Evolutionary conservation across 2,329 filamentous ascomycete species (phyloP).

Genomic region (Alternaria atra): DNA sequence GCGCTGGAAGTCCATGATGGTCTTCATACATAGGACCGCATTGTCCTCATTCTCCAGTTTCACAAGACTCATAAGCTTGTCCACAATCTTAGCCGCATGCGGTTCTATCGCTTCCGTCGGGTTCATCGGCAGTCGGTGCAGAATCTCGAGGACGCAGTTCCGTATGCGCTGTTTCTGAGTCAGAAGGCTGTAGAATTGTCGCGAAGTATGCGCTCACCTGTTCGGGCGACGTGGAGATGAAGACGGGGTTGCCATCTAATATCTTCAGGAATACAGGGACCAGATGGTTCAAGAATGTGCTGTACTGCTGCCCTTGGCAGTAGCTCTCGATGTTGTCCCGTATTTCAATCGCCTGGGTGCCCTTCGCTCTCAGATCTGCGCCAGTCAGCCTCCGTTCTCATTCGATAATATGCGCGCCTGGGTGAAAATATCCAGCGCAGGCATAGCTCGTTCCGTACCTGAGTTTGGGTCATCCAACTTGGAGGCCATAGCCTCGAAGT

Average conservation of each 20-base stretch:
- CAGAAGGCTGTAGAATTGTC: constrained; percentile 17
- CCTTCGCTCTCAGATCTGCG: constrained; percentile 80
- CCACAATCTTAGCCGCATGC: constrained; percentile 87
- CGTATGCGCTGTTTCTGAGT: constrained; percentile 74
- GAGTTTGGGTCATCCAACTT: constrained; percentile 57
- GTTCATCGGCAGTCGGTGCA: constrained; percentile 82
- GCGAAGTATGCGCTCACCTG: constrained; percentile 68
- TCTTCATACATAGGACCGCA: constrained; percentile 97
- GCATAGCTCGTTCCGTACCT: constrained; percentile 35
- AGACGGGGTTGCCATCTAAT: constrained; percentile 84
- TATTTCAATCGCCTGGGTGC: constrained; percentile 82
- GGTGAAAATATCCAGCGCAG: background rate
- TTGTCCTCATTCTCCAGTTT: constrained; percentile 97
- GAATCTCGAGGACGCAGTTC: constrained; percentile 91
- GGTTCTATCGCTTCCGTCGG: constrained; percentile 84
- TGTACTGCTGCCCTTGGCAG: constrained; percentile 78
- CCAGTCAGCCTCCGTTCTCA: constrained; percentile 28
- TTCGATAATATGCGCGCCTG: constrained; percentile 4
- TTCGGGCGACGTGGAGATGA: constrained; percentile 88
- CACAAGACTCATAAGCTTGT: constrained; percentile 87
- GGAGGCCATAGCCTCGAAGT: constrained; percentile 57
- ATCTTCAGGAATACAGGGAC: constrained; percentile 90
- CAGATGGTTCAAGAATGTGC: constrained; percentile 82
- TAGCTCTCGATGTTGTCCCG: constrained; percentile 93
- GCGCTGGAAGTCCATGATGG: constrained; percentile 94